These are phyloP conservation scores for Colletotrichum viniferum DNA, from an alignment of 2,329 filamentous ascomycete species.

Conservation along the genomic window DNA sequence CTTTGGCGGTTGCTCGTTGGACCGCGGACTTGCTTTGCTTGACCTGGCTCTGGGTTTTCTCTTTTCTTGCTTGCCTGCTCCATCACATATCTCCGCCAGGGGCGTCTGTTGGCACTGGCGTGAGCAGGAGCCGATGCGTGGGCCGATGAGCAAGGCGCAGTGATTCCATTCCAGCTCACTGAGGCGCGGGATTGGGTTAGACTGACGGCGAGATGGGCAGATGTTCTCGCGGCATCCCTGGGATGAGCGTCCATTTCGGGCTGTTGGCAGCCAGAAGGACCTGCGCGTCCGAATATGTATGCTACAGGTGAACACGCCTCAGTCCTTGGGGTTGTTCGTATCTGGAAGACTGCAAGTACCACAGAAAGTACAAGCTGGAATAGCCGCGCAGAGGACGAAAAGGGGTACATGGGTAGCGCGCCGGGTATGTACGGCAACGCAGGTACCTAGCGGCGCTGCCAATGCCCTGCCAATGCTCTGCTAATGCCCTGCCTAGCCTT, in stretches of 20 bases:
- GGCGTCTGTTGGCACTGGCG: not conserved
- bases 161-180: slow-evolving; percentile 10
- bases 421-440: slow-evolving; percentile 5
- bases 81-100: not conserved
- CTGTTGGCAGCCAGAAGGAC: not conserved
- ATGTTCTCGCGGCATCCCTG: not conserved
- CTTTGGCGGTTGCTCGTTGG: not conserved
- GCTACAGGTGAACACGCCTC: not conserved
- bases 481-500: not conserved
- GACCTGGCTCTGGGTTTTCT: not conserved
- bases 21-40: not conserved
- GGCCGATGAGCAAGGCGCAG: slow-evolving; percentile 2
- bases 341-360: not conserved
- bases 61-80: not conserved
- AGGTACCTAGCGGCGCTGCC: slow-evolving; percentile 4
- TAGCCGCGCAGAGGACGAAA: slow-evolving; percentile 13
- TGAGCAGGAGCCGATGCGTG: not conserved
- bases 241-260: not conserved
- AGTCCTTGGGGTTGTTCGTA: not conserved
- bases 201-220: slow-evolving; percentile 1
- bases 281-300: not conserved
- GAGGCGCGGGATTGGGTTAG: not conserved
- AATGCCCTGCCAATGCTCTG: not conserved
- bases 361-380: not conserved
- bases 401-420: slow-evolving; percentile 5